These are phyloP conservation scores for Pelargonium cotyledonis DNA, from an alignment of 441 rosid genomes.

Conservation along the genomic window DNA sequence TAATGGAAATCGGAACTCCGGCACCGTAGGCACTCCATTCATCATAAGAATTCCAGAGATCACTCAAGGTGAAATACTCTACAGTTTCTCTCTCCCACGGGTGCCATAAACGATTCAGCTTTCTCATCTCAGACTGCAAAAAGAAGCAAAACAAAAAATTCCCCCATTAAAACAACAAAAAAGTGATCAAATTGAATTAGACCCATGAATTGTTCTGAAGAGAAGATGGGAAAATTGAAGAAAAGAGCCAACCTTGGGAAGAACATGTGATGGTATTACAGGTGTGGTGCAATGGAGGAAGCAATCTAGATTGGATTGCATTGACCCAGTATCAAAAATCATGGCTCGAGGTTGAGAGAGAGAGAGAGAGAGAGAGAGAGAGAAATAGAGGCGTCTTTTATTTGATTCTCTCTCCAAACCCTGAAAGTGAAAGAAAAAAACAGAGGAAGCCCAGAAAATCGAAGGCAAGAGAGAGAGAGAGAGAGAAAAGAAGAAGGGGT, in stretches of 20 bases:
- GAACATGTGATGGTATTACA: constrained; percentile 5
- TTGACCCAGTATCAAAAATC: background rate
- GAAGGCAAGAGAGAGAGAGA: background rate
- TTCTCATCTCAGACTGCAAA: constrained; percentile 15
- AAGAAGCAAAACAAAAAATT: background rate
- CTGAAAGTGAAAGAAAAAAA: background rate
- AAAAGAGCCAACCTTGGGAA: constrained; percentile 14
- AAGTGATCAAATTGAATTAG: background rate
- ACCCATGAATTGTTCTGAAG: background rate
- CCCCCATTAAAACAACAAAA: background rate
- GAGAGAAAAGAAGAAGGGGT: background rate
- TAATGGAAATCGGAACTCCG: constrained; percentile 20
- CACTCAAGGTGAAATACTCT: constrained; percentile 19
- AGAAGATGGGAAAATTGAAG: background rate
- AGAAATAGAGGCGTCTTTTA: background rate
- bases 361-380: background rate
- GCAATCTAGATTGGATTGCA: background rate
- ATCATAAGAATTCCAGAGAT: constrained; percentile 23
- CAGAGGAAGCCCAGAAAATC: background rate
- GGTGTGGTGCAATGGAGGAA: background rate
- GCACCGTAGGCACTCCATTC: constrained; percentile 29
- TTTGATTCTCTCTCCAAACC: constrained; percentile 2
- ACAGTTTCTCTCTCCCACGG: constrained; percentile 23
- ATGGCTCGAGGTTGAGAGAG: background rate
- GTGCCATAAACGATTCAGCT: constrained; percentile 23